phyloP scores from a whole-genome alignment of 495 filamentous ascomycete species.

The Penicillium silybi region DNA sequence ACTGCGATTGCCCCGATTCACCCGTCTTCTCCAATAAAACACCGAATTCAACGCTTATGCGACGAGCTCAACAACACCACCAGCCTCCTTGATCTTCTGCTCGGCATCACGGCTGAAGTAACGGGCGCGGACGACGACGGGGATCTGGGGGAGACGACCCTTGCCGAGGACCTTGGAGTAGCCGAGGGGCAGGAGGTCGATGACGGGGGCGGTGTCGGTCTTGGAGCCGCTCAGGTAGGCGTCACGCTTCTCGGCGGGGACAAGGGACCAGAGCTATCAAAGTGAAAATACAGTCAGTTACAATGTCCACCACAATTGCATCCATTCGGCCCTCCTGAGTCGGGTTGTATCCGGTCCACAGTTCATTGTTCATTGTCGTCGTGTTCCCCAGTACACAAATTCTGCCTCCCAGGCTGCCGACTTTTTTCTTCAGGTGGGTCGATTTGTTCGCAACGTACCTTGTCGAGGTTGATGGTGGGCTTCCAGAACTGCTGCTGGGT shows the following conservation, averaged over 20 bases:
- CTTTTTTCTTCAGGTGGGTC: constrained; percentile 1
- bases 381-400: not conserved
- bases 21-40: constrained; percentile 31
- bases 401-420: constrained; percentile 4
- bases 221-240: constrained; percentile 70
- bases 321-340: constrained; percentile 4
- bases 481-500: constrained; percentile 88
- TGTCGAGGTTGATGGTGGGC: constrained; percentile 85
- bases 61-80: constrained; percentile 87
- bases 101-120: constrained; percentile 87
- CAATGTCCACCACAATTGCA: not conserved
- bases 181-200: constrained; percentile 86
- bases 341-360: not conserved
- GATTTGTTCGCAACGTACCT: constrained; percentile 52
- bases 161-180: constrained; percentile 95
- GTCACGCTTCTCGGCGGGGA: constrained; percentile 79
- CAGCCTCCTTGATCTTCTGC: constrained; percentile 91
- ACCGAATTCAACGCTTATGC: constrained; percentile 57
- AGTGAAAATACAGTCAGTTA: constrained; percentile 21
- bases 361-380: not conserved
- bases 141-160: constrained; percentile 80
- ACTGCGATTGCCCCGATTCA: constrained; percentile 34
- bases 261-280: constrained; percentile 72
- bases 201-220: constrained; percentile 79
- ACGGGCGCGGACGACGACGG: constrained; percentile 81